Conservation (phyloP, 805 yeast species). For the Yamadazyma insecticola region DNA sequence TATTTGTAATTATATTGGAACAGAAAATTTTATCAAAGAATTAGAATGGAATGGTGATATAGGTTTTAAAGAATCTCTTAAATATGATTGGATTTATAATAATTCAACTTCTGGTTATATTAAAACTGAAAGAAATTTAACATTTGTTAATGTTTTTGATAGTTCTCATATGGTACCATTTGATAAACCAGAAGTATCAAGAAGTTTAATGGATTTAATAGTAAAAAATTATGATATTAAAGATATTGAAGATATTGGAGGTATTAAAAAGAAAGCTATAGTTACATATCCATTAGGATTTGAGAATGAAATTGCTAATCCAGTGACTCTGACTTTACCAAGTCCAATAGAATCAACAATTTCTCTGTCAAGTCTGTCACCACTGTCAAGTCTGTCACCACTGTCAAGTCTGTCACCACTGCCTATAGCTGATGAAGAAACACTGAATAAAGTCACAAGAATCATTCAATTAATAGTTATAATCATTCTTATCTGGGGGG, state of each 20-base stretch:
- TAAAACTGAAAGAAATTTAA: slow-evolving; percentile 59
- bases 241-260: slow-evolving; percentile 7
- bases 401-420: slow-evolving; percentile 1
- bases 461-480: slow-evolving; percentile 37
- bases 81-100: slow-evolving; percentile 42
- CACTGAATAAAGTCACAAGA: slow-evolving; percentile 22
- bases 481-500: slow-evolving; percentile 35
- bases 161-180: slow-evolving; percentile 94
- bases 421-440: slow-evolving; percentile 1
- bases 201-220: slow-evolving; percentile 62
- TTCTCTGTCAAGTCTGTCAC: background rate
- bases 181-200: slow-evolving; percentile 65
- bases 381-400: background rate
- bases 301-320: background rate
- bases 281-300: slow-evolving; percentile 28
- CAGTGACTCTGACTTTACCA: background rate
- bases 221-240: slow-evolving; percentile 23
- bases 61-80: slow-evolving; percentile 44
- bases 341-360: background rate
- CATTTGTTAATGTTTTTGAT: slow-evolving; percentile 67
- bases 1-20: slow-evolving; percentile 80
- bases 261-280: slow-evolving; percentile 14
- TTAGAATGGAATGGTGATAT: slow-evolving; percentile 60
- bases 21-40: slow-evolving; percentile 57
- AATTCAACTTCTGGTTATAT: slow-evolving; percentile 34